Evolutionary conservation across 176 grass and related monocot genomes (phyloP), one percentile per base, ranked within the genome.

Genomic region (Aegilops tauschii): DNA sequence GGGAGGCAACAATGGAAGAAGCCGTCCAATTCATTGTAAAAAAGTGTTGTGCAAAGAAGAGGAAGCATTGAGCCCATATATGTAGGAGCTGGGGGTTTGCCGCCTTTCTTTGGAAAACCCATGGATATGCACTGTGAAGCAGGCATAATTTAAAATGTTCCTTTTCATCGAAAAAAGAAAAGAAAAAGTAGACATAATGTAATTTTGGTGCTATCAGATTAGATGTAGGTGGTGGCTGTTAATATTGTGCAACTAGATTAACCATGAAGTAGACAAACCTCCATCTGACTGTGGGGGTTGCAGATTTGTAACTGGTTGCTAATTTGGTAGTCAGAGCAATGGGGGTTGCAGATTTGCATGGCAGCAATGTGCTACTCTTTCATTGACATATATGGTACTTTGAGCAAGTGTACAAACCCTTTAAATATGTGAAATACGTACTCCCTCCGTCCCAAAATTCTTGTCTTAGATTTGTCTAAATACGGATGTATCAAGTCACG

Each of bases 351-450:
- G 52, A 20, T 50, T 50, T 50, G 52, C 52, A 56, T 56, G 52
- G 20, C 12, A 47, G 44, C 12, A 47, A 47, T 47, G 12, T 47
- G 44, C 52, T 58, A 58, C 52, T 8, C 52, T 58, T 58, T 58
- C 52, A 58, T 58, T 58, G 52, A 58, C 52, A 4, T 54, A 58
- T 58, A 58, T 58, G 52, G 18, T 58, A 58, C 6, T 20, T 54
- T 58, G 17, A 58, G 52, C 18, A 58, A 58, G 17, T 20, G 2
- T 58, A 20, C 52, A 56, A 20, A 56, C 44, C 39, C 83, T 70
- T 47, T 89, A 84, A 69, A 89, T 54, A 89, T 87, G 87, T 89
- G 83, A 61, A 86, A 34, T 78, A 84, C 23, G 23, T 25, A 25
- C 23, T 25, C 23, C 23, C 23, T 25, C 23, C 23, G 23, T 25